phyloP scores from a whole-genome alignment of 2,329 filamentous ascomycete genomes.

The Neonectria faginata region DNA sequence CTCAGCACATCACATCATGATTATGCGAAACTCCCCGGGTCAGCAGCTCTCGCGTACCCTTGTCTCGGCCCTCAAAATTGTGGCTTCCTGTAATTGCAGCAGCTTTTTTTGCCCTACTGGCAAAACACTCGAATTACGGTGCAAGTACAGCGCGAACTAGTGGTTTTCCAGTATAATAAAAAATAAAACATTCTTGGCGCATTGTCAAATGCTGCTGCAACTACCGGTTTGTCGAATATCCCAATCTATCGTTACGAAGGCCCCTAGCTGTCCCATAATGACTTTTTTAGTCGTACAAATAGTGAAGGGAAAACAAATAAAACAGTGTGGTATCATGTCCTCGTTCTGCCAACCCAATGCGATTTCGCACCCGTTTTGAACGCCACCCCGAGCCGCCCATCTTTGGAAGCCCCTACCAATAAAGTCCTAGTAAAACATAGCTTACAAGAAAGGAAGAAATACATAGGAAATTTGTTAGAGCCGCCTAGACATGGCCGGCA shows the following conservation, averaged over 20 bases:
- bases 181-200: slow-evolving; percentile 6
- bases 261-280: background rate
- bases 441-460: background rate
- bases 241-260: slow-evolving; percentile 8
- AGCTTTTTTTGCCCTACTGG: background rate
- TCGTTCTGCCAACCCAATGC: slow-evolving; percentile 8
- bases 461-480: slow-evolving; percentile 1
- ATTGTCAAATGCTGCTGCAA: slow-evolving; percentile 11
- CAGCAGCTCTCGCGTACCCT: background rate
- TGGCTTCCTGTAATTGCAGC: background rate
- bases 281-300: slow-evolving; percentile 10
- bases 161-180: background rate
- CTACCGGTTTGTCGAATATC: background rate
- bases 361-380: slow-evolving; percentile 9
- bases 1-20: background rate
- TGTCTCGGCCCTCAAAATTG: background rate
- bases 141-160: background rate
- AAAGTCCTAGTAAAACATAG: background rate
- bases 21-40: slow-evolving; percentile 10
- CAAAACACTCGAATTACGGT: background rate
- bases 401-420: slow-evolving; percentile 4
- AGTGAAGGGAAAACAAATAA: background rate
- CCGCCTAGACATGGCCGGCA: background rate
- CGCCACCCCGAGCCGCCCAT: slow-evolving; percentile 9
- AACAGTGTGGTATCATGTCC: slow-evolving; percentile 9